Evolutionary conservation across 352 stramenopile species (phyloP).

Genomic region (Pythium aquatile): DNA sequence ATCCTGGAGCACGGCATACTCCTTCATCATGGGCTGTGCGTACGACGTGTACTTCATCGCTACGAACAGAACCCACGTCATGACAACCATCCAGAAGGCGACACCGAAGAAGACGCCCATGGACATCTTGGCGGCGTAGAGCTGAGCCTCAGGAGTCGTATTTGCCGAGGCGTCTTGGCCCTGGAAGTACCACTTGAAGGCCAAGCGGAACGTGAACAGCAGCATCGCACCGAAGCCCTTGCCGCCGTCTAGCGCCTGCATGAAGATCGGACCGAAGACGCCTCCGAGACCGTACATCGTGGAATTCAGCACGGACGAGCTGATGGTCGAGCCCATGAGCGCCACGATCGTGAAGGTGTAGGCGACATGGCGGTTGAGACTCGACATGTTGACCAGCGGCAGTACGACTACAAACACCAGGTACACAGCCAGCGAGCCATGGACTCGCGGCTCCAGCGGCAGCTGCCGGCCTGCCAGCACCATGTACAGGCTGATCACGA

Average conservation of each 20-base stretch:
- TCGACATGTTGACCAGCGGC: conserved; percentile 57
- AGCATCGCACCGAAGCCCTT: conserved; percentile 78
- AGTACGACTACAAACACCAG: conserved; percentile 56
- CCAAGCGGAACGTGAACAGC: conserved; percentile 60
- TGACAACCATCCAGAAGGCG: conserved; percentile 46
- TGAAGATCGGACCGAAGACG: conserved; percentile 75
- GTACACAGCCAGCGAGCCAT: conserved; percentile 52
- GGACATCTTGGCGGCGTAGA: conserved; percentile 34
- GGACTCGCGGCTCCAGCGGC: conserved; percentile 54
- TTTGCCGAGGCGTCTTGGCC: not conserved
- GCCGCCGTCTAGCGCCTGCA: conserved; percentile 76
- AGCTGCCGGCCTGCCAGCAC: conserved; percentile 66
- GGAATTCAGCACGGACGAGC: conserved; percentile 68
- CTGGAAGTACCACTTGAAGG: conserved; percentile 53
- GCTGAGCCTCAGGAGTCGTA: not conserved
- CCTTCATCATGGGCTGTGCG: conserved; percentile 56
- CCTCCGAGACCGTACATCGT: conserved; percentile 71
- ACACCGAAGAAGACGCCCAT: conserved; percentile 73
- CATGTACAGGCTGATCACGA: conserved; percentile 82
- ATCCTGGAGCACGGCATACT: conserved; percentile 68
- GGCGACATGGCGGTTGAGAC: conserved; percentile 39
- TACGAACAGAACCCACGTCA: conserved; percentile 58
- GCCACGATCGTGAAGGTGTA: conserved; percentile 62
- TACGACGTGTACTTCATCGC: conserved; percentile 52
- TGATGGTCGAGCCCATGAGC: conserved; percentile 63